phyloP scores from a whole-genome alignment of 2,329 filamentous ascomycete genomes.

The Monosporascus sp. region DNA sequence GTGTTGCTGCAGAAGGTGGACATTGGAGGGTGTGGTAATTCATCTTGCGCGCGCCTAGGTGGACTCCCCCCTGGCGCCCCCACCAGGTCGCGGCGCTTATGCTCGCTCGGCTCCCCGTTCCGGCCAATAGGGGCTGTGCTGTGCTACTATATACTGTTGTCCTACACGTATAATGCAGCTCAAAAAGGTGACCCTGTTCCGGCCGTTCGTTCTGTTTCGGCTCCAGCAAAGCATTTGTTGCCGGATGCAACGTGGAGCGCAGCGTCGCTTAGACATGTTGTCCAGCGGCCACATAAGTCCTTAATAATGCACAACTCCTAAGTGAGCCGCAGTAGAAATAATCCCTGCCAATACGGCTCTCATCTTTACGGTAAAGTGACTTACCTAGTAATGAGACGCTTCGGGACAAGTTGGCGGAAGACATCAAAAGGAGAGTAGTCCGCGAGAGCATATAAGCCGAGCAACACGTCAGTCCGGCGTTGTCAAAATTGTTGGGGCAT shows the following conservation, averaged over 20 bases:
- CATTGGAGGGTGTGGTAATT: constrained; percentile 7
- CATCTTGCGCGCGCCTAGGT: constrained; percentile 16
- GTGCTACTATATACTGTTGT: not conserved
- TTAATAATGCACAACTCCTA: too few species aligned
- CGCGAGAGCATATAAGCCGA: not conserved
- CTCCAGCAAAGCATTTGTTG: not conserved
- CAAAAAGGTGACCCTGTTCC: not conserved
- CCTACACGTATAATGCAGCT: not conserved
- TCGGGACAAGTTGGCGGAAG: too few species aligned
- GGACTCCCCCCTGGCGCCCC: not conserved
- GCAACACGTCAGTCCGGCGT: not conserved
- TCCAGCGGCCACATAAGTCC: too few species aligned
- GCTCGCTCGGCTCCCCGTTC: not conserved
- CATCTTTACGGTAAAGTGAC: too few species aligned
- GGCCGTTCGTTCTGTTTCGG: not conserved
- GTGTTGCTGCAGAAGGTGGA: constrained; percentile 1
- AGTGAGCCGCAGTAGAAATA: too few species aligned
- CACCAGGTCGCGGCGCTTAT: not conserved
- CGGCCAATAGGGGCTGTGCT: not conserved
- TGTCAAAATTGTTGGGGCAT: not conserved
- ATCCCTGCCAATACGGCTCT: too few species aligned
- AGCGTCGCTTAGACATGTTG: not conserved
- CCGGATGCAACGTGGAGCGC: not conserved
- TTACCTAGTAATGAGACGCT: too few species aligned
- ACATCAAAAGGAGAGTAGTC: too few species aligned